Evolutionary conservation across 2,329 filamentous ascomycete genomes (phyloP), one percentile per base, ranked within the genome.

Genomic region (Trichoderma sp.): DNA sequence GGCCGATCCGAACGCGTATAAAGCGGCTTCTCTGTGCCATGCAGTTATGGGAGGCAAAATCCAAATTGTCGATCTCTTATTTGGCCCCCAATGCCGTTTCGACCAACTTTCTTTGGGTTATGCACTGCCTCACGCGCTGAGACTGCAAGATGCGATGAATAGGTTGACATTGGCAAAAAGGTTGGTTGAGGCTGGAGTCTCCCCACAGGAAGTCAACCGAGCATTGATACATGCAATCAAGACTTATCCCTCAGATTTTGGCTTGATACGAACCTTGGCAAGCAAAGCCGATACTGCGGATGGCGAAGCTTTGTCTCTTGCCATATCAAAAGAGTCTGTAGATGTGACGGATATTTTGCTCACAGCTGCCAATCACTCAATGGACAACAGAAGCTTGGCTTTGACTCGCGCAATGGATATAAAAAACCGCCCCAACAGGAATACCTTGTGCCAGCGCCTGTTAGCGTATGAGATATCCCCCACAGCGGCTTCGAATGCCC

Each of bases 1-100:
- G 0, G 87, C 86, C 2, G 83, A 88, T 58, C 78, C 87, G n/a
- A 87, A 89, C 70, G 79, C 81, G 1, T 80, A 83, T 68, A 83
- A 86, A 30, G 85, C 82, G 0, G 81, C 83, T 1, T 82, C 86
- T 0, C 75, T 89, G 0, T 84, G 84, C 64, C 79, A 79, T 65
- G 85, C 86, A 5, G 81, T 89, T 2, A 81, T 81, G 21, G 81
- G 80, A 1, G 81, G 82, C 16, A 80, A 84, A 55, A 75, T 78
- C 0, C 78, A 79, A 5, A 75, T 88, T 8, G 81, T 83, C 11
- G 84, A 87, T 52, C 74, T 86, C 26, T 74, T 89, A 3, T 81
- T 89, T 58, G 75, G 76, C 4, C 75, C 76, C 37, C 39, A 77
- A 71, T 60, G 75, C 69, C 32, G 73, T 3, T 84, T 83, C 2